Evolutionary conservation across 306 rosid species (phyloP).

Genomic region (Lagenaria siceraria): DNA sequence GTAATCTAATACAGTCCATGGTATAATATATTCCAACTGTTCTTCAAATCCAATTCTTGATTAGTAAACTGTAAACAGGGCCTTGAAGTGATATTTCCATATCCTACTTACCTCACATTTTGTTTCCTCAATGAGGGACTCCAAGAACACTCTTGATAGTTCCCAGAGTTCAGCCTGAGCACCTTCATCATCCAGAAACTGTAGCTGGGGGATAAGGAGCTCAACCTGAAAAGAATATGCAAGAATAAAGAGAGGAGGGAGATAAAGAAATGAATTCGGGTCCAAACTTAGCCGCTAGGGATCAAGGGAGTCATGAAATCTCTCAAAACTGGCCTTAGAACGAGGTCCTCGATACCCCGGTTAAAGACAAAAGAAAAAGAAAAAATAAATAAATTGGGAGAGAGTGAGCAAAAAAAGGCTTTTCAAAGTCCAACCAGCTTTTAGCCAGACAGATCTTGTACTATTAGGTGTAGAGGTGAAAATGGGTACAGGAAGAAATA

Average conservation of each 20-base stretch:
- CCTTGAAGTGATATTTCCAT: neutral
- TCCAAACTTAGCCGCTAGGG: neutral
- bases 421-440: neutral
- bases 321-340: neutral
- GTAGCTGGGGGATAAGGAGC: constrained; percentile 90
- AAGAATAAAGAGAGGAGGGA: neutral
- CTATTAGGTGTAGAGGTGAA: neutral
- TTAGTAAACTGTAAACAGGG: neutral
- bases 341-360: neutral
- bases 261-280: neutral
- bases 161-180: constrained; percentile 97
- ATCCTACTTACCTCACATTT: constrained; percentile 33
- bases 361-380: neutral
- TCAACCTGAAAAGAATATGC: constrained; percentile 49
- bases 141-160: constrained; percentile 65
- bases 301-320: neutral
- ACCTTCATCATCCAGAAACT: constrained; percentile 92
- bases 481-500: neutral
- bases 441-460: neutral
- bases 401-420: neutral
- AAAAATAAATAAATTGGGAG: neutral
- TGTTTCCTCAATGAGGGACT: constrained; percentile 58
- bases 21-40: neutral
- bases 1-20: neutral
- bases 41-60: neutral